phyloP scores from a whole-genome alignment of 768 basidiomycete genomes.

The Tubosaeta sp. region DNA sequence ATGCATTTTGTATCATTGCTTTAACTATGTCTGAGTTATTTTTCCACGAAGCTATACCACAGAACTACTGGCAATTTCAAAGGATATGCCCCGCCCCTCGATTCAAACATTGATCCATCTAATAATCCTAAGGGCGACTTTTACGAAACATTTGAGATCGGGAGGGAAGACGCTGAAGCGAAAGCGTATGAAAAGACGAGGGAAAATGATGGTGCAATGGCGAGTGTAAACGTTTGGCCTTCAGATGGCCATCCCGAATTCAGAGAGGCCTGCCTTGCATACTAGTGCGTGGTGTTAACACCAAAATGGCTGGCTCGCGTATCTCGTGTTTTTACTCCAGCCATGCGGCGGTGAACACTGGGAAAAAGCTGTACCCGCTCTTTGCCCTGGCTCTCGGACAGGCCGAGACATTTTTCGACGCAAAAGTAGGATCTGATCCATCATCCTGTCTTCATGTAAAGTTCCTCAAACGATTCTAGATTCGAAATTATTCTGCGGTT shows the following conservation, averaged over 20 bases:
- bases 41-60: slow-evolving; percentile 54
- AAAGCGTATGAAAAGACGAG: slow-evolving; percentile 22
- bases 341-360: slow-evolving; percentile 48
- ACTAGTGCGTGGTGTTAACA: slow-evolving; percentile 52
- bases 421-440: slow-evolving; percentile 44
- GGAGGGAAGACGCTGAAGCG: slow-evolving; percentile 45
- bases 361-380: slow-evolving; percentile 58
- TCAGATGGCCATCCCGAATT: slow-evolving; percentile 54
- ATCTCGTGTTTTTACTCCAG: slow-evolving; percentile 34
- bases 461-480: slow-evolving; percentile 33
- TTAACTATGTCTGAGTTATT: background rate
- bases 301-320: slow-evolving; percentile 1
- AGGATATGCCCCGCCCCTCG: slow-evolving; percentile 58
- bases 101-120: slow-evolving; percentile 66
- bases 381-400: slow-evolving; percentile 66
- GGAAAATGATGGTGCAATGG: slow-evolving; percentile 52
- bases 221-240: slow-evolving; percentile 80
- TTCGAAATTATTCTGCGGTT: slow-evolving; percentile 54
- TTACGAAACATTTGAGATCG: slow-evolving; percentile 81
- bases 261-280: slow-evolving; percentile 51
- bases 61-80: slow-evolving; percentile 70
- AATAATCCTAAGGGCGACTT: slow-evolving; percentile 70
- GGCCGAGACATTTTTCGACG: slow-evolving; percentile 57
- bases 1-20: background rate
- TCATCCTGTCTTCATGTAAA: background rate